These are phyloP conservation scores for Aegilops umbellulata DNA, from an alignment of 176 grass and related monocot species.

Conservation along the genomic window DNA sequence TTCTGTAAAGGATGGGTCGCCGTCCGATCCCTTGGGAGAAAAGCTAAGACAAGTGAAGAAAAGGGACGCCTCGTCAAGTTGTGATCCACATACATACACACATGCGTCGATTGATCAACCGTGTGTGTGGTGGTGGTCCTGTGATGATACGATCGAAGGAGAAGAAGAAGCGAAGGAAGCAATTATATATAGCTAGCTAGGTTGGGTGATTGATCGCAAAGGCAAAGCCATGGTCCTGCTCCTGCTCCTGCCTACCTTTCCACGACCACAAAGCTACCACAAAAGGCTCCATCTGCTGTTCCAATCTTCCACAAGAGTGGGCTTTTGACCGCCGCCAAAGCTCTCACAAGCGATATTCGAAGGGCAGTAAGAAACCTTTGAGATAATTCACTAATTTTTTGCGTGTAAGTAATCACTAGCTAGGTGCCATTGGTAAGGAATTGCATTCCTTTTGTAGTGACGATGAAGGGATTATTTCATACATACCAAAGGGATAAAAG, in stretches of 20 bases:
- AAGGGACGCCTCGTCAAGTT: not conserved
- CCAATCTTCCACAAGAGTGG: not conserved
- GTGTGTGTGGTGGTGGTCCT: constrained; percentile 20
- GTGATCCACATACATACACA: not conserved
- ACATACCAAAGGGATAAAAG: no score
- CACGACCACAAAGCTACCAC: not conserved
- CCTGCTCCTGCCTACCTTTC: not conserved
- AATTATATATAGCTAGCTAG: not conserved
- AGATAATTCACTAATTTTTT: not conserved
- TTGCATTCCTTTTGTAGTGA: not conserved
- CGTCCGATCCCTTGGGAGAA: not conserved
- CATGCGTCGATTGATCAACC: not conserved
- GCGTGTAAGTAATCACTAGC: no score
- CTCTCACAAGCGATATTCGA: not conserved
- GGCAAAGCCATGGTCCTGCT: constrained; percentile 15
- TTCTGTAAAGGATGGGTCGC: not conserved
- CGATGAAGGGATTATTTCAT: not conserved
- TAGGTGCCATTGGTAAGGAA: not conserved
- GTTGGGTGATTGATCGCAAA: not conserved
- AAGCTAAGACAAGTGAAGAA: not conserved
- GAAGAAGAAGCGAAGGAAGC: not conserved
- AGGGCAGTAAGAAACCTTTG: not conserved
- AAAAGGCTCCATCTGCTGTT: constrained; percentile 5
- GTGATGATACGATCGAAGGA: not conserved
- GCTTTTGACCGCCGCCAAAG: not conserved